These are phyloP conservation scores for Ampelocalamus luodianensis DNA, from an alignment of 176 grass and related monocot species.

Conservation along the genomic window DNA sequence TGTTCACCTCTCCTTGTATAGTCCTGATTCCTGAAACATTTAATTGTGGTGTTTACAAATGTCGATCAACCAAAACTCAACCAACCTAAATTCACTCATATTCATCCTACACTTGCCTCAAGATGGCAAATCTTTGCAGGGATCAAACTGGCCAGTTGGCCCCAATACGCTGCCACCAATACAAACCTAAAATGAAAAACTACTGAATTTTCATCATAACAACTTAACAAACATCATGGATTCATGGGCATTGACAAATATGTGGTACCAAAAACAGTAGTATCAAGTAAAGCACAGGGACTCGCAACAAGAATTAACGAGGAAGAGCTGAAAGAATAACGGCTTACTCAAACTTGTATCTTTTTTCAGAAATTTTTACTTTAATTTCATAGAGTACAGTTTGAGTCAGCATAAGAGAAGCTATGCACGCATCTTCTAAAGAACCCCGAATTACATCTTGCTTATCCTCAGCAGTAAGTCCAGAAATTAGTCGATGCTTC, in stretches of 20 bases:
- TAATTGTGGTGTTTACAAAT: slow-evolving; percentile 27
- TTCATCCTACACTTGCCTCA: slow-evolving; percentile 1
- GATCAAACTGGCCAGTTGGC: slow-evolving; percentile 30
- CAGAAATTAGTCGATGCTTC: slow-evolving; percentile 23
- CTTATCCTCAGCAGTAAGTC: slow-evolving; percentile 27
- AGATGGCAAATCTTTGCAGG: neutral
- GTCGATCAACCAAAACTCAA: neutral
- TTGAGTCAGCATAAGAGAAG: slow-evolving; percentile 26
- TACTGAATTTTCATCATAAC: slow-evolving; percentile 20
- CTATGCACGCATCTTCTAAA: slow-evolving; percentile 26
- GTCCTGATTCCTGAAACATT: neutral
- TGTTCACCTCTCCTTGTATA: slow-evolving; percentile 1
- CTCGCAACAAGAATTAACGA: slow-evolving; percentile 1
- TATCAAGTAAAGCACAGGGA: slow-evolving; percentile 15
- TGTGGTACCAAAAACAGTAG: neutral
- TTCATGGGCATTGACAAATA: slow-evolving; percentile 16
- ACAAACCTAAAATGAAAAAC: slow-evolving; percentile 15
- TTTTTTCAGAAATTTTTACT: neutral
- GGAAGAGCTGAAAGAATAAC: slow-evolving; percentile 16
- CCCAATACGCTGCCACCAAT: neutral
- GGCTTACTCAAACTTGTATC: slow-evolving; percentile 39
- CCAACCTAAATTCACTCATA: slow-evolving; percentile 21
- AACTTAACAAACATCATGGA: slow-evolving; percentile 8
- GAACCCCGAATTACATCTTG: slow-evolving; percentile 19
- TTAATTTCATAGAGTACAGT: slow-evolving; percentile 49